Conservation (phyloP, 306 rosid genomes). For the Pachyrhizus erosus region DNA sequence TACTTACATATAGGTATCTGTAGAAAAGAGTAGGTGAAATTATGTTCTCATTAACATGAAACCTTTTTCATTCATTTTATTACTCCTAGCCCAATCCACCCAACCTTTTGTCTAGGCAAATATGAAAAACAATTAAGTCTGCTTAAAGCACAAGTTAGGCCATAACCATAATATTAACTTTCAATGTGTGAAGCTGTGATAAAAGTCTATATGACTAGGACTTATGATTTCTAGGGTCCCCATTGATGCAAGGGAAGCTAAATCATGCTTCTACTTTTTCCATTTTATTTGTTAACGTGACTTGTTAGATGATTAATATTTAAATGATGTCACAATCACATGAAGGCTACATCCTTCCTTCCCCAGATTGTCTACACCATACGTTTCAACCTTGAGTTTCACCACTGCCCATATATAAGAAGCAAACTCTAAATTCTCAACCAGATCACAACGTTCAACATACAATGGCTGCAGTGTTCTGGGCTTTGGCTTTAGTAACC, state of each 20-base stretch:
- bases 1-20: conserved; percentile 38
- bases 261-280: not conserved
- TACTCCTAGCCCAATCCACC: not conserved
- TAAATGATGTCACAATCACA: conserved; percentile 49
- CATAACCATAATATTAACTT: conserved; percentile 1
- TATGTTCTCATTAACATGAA: conserved; percentile 13
- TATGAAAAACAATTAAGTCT: not conserved
- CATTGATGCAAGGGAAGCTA: conserved; percentile 8
- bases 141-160: conserved; percentile 25
- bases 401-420: conserved; percentile 43
- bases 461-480: conserved; percentile 47
- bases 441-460: conserved; percentile 14
- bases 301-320: conserved; percentile 49
- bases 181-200: not conserved
- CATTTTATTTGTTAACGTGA: not conserved
- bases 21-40: conserved; percentile 38
- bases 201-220: conserved; percentile 1
- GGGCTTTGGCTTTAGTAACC: conserved; percentile 39
- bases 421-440: not conserved
- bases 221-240: conserved; percentile 1
- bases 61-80: not conserved
- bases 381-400: conserved; percentile 38
- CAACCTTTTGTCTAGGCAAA: conserved; percentile 13
- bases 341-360: conserved; percentile 60
- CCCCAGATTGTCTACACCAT: conserved; percentile 24